Evolutionary conservation across 345 rosid species (phyloP).

Genomic region (Firmiana major): DNA sequence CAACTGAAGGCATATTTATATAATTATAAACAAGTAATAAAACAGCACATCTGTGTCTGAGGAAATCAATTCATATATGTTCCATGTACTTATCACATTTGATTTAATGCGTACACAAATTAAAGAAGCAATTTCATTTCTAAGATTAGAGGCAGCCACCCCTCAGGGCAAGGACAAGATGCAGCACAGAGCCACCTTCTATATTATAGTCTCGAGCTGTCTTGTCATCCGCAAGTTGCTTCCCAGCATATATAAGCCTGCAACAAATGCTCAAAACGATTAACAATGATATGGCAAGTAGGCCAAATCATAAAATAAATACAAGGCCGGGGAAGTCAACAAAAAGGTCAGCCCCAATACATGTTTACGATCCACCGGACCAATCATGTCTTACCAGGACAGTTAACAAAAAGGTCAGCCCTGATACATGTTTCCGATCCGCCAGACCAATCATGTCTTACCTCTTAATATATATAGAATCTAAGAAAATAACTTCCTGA

Average conservation of each 20-base stretch:
- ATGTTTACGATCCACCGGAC: background rate
- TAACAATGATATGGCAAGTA: conserved; percentile 69
- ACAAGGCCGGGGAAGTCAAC: background rate
- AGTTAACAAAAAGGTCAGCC: background rate
- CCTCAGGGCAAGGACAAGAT: conserved; percentile 92
- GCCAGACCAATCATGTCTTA: too few relatives aligned
- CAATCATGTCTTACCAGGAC: background rate
- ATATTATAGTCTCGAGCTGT: conserved; percentile 90
- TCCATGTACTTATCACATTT: background rate
- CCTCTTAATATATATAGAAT: background rate
- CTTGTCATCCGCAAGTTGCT: conserved; percentile 95
- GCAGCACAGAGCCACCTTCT: conserved; percentile 98
- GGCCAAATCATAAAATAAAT: conserved; percentile 8
- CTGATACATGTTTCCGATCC: background rate
- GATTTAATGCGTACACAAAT: background rate
- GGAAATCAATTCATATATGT: background rate
- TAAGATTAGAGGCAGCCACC: conserved; percentile 41
- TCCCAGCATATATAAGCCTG: conserved; percentile 90
- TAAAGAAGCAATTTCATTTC: background rate
- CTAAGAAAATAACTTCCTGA: background rate
- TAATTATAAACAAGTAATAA: background rate
- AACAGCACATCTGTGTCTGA: background rate
- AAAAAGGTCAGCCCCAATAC: background rate
- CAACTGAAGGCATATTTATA: background rate
- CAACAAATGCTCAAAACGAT: conserved; percentile 32